Conservation (phyloP, 169 alveolate species). For the Plasmodium berghei region DNA sequence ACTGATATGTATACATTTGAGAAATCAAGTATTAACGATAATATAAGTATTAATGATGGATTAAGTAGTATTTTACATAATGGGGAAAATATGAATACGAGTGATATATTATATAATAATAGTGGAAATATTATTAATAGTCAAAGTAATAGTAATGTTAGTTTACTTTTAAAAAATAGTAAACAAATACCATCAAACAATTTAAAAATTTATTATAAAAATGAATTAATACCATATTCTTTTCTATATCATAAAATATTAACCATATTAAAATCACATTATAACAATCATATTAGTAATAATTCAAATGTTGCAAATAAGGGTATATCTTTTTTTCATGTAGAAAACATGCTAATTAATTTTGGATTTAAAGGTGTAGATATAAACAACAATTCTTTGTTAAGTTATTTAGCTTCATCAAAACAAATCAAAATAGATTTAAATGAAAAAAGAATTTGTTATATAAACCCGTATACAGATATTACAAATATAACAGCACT, state of each 20-base stretch:
- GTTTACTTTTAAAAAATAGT: slow-evolving; percentile 17
- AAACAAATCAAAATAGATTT: slow-evolving; percentile 72
- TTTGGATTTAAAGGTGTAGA: slow-evolving; percentile 75
- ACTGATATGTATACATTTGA: slow-evolving; percentile 2
- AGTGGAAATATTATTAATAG: slow-evolving; percentile 15
- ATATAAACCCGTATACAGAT: slow-evolving; percentile 59
- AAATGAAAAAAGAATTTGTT: slow-evolving; percentile 75
- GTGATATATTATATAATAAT: neutral
- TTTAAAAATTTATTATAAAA: slow-evolving; percentile 66
- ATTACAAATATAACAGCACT: slow-evolving; percentile 57
- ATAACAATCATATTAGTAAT: slow-evolving; percentile 65
- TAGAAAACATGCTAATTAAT: slow-evolving; percentile 71
- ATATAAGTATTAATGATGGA: neutral
- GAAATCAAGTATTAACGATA: slow-evolving; percentile 9
- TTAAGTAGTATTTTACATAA: neutral
- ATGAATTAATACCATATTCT: slow-evolving; percentile 58
- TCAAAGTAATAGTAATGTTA: slow-evolving; percentile 2
- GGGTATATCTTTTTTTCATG: slow-evolving; percentile 72
- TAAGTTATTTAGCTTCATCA: slow-evolving; percentile 68
- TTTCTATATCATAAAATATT: slow-evolving; percentile 69
- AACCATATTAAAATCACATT: slow-evolving; percentile 71
- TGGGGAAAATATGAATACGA: neutral
- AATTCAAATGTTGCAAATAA: slow-evolving; percentile 54
- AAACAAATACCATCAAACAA: slow-evolving; percentile 32
- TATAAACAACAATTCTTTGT: slow-evolving; percentile 46